A percentile compares a stretch with the other conserved stretches of the same genome.
phyloP scores from a whole-genome alignment of 129 eudicot species.

The Artemisia argyi region DNA sequence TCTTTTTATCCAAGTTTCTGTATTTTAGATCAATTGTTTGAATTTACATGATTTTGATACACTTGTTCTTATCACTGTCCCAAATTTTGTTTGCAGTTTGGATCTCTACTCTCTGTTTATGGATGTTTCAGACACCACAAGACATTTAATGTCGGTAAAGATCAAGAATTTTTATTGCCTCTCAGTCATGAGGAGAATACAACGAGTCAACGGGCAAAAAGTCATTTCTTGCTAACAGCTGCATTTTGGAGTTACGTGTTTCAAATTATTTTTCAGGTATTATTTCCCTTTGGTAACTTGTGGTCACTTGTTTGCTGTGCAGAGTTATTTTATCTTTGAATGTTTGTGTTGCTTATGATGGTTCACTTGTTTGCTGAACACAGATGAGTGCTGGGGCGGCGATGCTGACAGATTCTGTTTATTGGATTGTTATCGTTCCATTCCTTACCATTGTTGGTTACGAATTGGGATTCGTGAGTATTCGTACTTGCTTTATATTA shows the following conservation, averaged over 20 bases:
- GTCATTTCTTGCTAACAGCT: slow-evolving; percentile 24
- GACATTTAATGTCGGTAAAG: slow-evolving; percentile 21
- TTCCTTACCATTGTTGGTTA: slow-evolving; percentile 56
- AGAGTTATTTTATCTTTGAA: slow-evolving; percentile 25
- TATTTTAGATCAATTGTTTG: neutral
- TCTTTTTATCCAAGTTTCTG: neutral
- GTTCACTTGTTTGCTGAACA: slow-evolving; percentile 28
- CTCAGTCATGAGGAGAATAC: slow-evolving; percentile 35
- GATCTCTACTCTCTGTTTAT: slow-evolving; percentile 55
- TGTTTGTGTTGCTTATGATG: slow-evolving; percentile 9
- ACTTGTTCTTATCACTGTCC: slow-evolving; percentile 22
- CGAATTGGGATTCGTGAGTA: slow-evolving; percentile 65
- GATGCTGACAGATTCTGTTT: slow-evolving; percentile 69
- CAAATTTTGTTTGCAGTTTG: slow-evolving; percentile 48
- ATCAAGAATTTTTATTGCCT: slow-evolving; percentile 46
- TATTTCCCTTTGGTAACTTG: neutral
- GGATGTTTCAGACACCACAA: slow-evolving; percentile 55
- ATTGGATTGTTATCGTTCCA: slow-evolving; percentile 74
- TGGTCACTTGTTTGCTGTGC: slow-evolving; percentile 26
- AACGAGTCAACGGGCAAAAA: slow-evolving; percentile 16
- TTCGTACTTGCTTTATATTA: neutral
- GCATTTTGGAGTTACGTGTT: slow-evolving; percentile 47
- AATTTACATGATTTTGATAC: slow-evolving; percentile 14
- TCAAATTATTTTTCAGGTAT: slow-evolving; percentile 70
- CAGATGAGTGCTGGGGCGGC: slow-evolving; percentile 85